Evolutionary conservation across 164 flowering plant genomes (phyloP).

Genomic region (Pachysandra terminalis): DNA sequence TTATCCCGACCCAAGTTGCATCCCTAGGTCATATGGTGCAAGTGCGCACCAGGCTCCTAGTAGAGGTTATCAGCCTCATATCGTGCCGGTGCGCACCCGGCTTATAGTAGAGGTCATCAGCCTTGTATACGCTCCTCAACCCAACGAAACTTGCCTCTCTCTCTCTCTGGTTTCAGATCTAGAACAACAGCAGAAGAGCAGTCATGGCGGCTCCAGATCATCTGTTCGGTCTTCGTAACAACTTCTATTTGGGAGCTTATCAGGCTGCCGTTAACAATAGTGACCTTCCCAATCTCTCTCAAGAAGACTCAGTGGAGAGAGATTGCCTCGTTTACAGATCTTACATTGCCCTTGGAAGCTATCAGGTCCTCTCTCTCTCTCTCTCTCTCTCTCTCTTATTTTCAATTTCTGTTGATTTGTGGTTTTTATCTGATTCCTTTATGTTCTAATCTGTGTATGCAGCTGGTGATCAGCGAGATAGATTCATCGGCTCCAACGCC

Average conservation of each 20-base stretch:
- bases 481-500: slow-evolving; percentile 79
- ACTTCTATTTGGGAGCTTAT: slow-evolving; percentile 88
- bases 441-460: slow-evolving; percentile 10
- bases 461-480: slow-evolving; percentile 87
- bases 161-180: slow-evolving; percentile 15
- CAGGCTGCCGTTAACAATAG: slow-evolving; percentile 94
- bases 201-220: slow-evolving; percentile 60
- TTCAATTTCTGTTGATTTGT: not conserved
- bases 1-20: no score
- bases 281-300: slow-evolving; percentile 79
- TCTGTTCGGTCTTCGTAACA: slow-evolving; percentile 74
- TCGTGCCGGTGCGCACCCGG: no score
- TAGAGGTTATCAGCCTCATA: no score
- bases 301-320: slow-evolving; percentile 71
- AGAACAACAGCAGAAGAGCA: not conserved
- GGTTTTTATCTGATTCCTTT: slow-evolving; percentile 5
- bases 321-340: slow-evolving; percentile 85
- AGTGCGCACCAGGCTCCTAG: no score
- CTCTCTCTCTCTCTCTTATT: not conserved
- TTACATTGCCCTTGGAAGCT: slow-evolving; percentile 88
- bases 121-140: no score
- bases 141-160: no score
- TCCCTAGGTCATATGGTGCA: no score
- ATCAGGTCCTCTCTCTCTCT: slow-evolving; percentile 36
- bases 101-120: no score